Conservation (phyloP, 2,329 filamentous ascomycete genomes). For the Penicillium vulpinum region DNA sequence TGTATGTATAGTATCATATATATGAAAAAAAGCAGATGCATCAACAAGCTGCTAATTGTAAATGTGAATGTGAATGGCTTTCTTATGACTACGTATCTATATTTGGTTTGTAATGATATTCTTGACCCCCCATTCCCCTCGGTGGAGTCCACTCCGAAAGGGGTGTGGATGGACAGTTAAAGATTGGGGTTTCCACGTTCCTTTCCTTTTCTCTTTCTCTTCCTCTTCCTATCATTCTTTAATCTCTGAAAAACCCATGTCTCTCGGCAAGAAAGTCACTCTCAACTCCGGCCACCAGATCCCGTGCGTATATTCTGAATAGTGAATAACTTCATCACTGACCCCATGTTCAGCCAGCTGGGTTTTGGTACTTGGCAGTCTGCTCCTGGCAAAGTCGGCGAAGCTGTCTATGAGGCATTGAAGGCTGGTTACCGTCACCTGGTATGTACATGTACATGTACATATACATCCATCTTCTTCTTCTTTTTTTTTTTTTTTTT, state of each 20-base stretch:
- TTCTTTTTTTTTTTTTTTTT: too few relatives aligned
- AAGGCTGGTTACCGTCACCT: constrained; percentile 44
- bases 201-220: constrained; percentile 8
- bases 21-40: not conserved
- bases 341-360: constrained; percentile 31
- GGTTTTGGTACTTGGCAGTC: constrained; percentile 46
- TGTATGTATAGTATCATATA: not conserved
- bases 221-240: not conserved
- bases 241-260: constrained; percentile 28
- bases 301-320: constrained; percentile 31
- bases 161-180: constrained; percentile 18
- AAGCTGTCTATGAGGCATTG: constrained; percentile 42
- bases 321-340: not conserved
- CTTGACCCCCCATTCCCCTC: not conserved
- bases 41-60: too few relatives aligned
- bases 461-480: not conserved
- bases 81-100: not conserved
- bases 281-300: constrained; percentile 42
- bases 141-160: constrained; percentile 26
- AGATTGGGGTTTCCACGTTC: not conserved
- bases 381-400: constrained; percentile 41
- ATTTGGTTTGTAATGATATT: not conserved
- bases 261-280: constrained; percentile 42
- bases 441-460: constrained; percentile 28
- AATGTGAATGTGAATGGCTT: not conserved